These are phyloP conservation scores for Naganishia albida DNA, from an alignment of 1,284 basidiomycete genomes.

Conservation along the genomic window DNA sequence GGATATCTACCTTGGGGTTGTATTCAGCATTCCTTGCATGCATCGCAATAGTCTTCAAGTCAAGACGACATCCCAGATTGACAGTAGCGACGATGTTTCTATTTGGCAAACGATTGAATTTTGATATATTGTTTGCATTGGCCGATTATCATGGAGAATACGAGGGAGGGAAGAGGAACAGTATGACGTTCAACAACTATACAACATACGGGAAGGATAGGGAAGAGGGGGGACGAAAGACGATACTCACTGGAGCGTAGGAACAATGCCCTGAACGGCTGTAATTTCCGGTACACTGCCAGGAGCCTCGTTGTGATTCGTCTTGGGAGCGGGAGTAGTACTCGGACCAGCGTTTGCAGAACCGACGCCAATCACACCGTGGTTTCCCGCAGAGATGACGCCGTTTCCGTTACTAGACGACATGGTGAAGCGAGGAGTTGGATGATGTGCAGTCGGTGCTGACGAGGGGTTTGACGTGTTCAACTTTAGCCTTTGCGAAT, in stretches of 20 bases:
- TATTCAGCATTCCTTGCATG: constrained; percentile 99
- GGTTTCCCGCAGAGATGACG: constrained; percentile 21
- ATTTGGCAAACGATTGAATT: constrained; percentile 22
- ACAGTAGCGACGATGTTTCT: constrained; percentile 98
- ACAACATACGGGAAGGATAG: constrained; percentile 17
- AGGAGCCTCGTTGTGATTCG: constrained; percentile 19
- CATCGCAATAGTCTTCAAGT: constrained; percentile 97
- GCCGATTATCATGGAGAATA: neutral
- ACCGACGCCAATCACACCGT: constrained; percentile 23
- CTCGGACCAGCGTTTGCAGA: constrained; percentile 1
- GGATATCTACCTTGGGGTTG: constrained; percentile 91
- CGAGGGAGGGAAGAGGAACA: constrained; percentile 1
- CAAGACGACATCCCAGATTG: constrained; percentile 94
- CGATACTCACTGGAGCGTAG: constrained; percentile 72
- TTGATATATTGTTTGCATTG: constrained; percentile 1
- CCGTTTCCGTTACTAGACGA: constrained; percentile 26
- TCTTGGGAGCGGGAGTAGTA: constrained; percentile 14
- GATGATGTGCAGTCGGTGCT: neutral
- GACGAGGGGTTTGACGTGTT: neutral
- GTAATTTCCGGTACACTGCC: constrained; percentile 67
- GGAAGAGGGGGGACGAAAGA: constrained; percentile 11
- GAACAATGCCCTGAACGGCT: constrained; percentile 90
- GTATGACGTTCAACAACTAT: constrained; percentile 18
- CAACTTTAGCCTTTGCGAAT: constrained; percentile 5
- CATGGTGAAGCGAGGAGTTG: constrained; percentile 9